Percentiles rank a stretch among this genome's conserved stretches.
These are phyloP conservation scores for Blepharisma stoltei DNA, from an alignment of 73 alveolate species.

Conservation along the genomic window DNA sequence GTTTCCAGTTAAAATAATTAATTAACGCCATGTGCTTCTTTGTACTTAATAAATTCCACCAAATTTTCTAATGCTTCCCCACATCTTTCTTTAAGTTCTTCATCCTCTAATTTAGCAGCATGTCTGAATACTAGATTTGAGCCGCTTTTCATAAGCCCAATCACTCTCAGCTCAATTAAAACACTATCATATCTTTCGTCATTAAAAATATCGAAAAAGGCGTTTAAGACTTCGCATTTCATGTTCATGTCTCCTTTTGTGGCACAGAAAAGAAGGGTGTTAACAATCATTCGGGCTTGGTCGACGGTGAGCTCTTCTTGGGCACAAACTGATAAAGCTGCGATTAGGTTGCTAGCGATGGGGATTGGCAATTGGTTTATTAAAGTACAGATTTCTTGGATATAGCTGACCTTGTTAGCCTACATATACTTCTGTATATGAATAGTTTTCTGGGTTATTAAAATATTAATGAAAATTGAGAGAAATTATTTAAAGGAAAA, in stretches of 20 bases:
- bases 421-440: no score
- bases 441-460: no score
- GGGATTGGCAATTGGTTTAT: no score
- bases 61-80: conserved; percentile 20
- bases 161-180: background rate
- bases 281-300: background rate
- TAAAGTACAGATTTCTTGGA: no score
- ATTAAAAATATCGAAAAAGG: conserved; percentile 18
- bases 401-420: no score
- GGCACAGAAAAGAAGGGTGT: background rate
- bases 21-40: background rate
- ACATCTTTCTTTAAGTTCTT: background rate
- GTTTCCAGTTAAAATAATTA: no score
- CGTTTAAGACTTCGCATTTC: conserved; percentile 9
- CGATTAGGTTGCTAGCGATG: background rate
- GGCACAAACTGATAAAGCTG: background rate
- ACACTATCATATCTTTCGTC: conserved; percentile 14
- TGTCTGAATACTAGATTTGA: background rate
- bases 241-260: background rate
- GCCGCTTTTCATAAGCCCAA: background rate
- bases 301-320: background rate
- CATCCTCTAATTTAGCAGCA: background rate
- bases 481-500: no score
- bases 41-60: conserved; percentile 20
- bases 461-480: no score